phyloP scores from a whole-genome alignment of 1,284 basidiomycete genomes.

The Exsudoporus floridanus region DNA sequence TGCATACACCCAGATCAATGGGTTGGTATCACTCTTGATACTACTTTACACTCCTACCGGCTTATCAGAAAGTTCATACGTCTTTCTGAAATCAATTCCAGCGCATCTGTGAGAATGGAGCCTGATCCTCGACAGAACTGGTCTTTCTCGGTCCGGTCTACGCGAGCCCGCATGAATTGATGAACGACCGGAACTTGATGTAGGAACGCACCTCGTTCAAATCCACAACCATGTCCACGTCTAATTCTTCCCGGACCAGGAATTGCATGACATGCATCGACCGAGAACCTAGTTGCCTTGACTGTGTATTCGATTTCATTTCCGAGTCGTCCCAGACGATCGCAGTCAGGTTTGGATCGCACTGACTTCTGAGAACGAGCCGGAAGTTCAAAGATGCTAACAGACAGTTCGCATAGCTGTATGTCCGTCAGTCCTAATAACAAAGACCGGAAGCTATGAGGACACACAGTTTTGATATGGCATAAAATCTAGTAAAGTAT shows the following conservation, averaged over 20 bases:
- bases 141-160: neutral
- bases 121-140: neutral
- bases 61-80: neutral
- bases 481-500: constrained; percentile 17
- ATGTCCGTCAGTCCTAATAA: neutral
- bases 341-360: neutral
- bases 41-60: neutral
- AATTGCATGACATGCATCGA: neutral
- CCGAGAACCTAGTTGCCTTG: neutral
- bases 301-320: neutral
- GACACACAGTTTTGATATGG: constrained; percentile 26
- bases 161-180: neutral
- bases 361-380: constrained; percentile 14
- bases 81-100: too few species aligned
- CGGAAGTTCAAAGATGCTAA: constrained; percentile 25
- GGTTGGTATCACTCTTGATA: too few species aligned
- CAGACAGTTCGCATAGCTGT: constrained; percentile 14
- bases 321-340: constrained; percentile 13
- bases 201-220: neutral
- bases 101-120: neutral
- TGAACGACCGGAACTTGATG: too few species aligned
- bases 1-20: too few species aligned
- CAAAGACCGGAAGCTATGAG: neutral
- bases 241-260: neutral
- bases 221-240: neutral